A percentile compares a stretch with the other conserved stretches of the same genome.
phyloP scores from a whole-genome alignment of 495 filamentous ascomycete genomes.

The Xylaria grammica region DNA sequence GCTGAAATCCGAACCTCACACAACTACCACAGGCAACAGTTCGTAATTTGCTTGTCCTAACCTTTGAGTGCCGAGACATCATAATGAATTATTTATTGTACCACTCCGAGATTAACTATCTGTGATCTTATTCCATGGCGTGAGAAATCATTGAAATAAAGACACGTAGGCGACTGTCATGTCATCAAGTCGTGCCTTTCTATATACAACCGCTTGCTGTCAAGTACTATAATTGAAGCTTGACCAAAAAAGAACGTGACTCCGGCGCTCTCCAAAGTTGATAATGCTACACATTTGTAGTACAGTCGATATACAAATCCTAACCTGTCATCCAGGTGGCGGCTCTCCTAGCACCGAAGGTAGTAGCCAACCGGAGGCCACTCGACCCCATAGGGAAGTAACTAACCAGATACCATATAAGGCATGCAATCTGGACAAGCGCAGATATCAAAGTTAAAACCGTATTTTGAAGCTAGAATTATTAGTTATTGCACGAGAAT shows the following conservation, averaged over 20 bases:
- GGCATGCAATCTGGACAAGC: constrained; percentile 78
- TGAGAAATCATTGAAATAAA: neutral
- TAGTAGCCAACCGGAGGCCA: constrained; percentile 83
- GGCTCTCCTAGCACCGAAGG: constrained; percentile 82
- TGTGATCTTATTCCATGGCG: neutral
- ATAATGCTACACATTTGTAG: constrained; percentile 6
- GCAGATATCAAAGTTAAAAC: constrained; percentile 83
- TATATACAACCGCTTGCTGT: neutral
- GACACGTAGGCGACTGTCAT: too few relatives aligned
- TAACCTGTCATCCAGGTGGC: constrained; percentile 87
- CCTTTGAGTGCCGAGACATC: too few relatives aligned
- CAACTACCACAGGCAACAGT: too few relatives aligned
- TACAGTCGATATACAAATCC: constrained; percentile 19
- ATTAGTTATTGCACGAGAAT: constrained; percentile 28
- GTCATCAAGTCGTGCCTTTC: constrained; percentile 4
- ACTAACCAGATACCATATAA: constrained; percentile 94
- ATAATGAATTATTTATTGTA: too few relatives aligned
- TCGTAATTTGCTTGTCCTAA: too few relatives aligned
- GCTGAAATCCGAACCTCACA: too few relatives aligned
- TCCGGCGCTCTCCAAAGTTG: constrained; percentile 14
- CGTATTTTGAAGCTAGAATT: constrained; percentile 71
- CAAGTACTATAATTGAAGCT: neutral
- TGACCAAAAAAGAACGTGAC: neutral
- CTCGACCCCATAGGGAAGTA: constrained; percentile 98
- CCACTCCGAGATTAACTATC: neutral